Evolutionary conservation across 2,329 filamentous ascomycete genomes (phyloP).

Genomic region (Fusarium pininemorale): DNA sequence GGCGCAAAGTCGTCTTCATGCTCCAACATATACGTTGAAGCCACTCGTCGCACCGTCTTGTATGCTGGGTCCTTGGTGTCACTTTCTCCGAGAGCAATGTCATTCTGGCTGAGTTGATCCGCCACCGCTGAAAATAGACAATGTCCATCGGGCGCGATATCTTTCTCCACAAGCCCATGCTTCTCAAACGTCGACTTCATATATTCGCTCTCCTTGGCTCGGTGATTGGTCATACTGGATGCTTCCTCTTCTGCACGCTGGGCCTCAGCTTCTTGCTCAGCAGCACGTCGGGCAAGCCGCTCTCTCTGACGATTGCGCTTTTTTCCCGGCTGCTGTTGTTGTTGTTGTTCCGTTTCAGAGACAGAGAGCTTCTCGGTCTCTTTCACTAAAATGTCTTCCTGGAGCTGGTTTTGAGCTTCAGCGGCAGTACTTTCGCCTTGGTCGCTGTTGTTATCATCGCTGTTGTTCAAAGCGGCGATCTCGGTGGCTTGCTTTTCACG

Average conservation of each 20-base stretch:
- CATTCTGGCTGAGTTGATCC: slow-evolving; percentile 74
- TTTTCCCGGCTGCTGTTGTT: slow-evolving; percentile 54
- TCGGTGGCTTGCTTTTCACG: slow-evolving; percentile 74
- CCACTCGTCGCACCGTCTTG: slow-evolving; percentile 72
- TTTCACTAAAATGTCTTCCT: slow-evolving; percentile 28
- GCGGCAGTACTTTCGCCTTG: slow-evolving; percentile 19
- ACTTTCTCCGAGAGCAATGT: slow-evolving; percentile 52
- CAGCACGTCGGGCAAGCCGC: slow-evolving; percentile 85
- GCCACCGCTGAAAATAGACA: slow-evolving; percentile 94
- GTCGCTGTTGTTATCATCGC: slow-evolving; percentile 24
- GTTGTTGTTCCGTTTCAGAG: slow-evolving; percentile 6
- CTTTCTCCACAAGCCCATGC: slow-evolving; percentile 74
- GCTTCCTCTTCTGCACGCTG: slow-evolving; percentile 80
- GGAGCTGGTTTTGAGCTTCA: background rate
- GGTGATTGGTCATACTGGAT: slow-evolving; percentile 75
- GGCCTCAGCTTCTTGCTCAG: slow-evolving; percentile 78
- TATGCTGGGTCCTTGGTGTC: slow-evolving; percentile 58
- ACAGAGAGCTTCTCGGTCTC: slow-evolving; percentile 38
- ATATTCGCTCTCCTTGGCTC: slow-evolving; percentile 72
- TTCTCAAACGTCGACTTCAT: slow-evolving; percentile 75
- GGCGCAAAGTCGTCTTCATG: slow-evolving; percentile 84
- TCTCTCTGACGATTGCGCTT: slow-evolving; percentile 94
- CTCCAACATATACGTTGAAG: slow-evolving; percentile 78
- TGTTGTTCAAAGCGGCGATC: slow-evolving; percentile 53
- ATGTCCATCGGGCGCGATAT: slow-evolving; percentile 90